Conservation (phyloP, 192 early-diverging fungal species). For the Gorgonomyces haynaldii region DNA sequence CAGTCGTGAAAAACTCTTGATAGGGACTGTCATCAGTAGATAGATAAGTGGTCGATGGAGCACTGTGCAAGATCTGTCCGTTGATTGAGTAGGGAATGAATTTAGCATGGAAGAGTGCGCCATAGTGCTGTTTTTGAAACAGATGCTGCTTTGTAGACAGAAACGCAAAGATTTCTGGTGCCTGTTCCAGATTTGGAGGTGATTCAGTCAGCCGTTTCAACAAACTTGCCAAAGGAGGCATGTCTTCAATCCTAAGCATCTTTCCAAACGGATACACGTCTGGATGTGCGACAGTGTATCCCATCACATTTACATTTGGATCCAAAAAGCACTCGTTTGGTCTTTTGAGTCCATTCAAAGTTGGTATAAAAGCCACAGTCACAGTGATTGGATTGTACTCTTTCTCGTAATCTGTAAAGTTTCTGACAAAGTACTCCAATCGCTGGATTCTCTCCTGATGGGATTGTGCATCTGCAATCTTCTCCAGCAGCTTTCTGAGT, state of each 20-base stretch:
- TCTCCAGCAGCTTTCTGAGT: conserved; percentile 16
- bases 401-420: conserved; percentile 45
- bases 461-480: conserved; percentile 8
- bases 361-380: conserved; percentile 52
- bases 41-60: conserved; percentile 25
- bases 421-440: conserved; percentile 58
- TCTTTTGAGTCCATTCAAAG: conserved; percentile 23
- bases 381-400: conserved; percentile 38
- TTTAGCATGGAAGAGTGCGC: conserved; percentile 23
- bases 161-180: conserved; percentile 52
- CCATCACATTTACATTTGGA: conserved; percentile 46
- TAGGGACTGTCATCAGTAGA: conserved; percentile 7
- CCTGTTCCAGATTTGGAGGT: conserved; percentile 27
- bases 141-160: conserved; percentile 41
- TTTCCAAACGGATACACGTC: conserved; percentile 36
- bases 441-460: conserved; percentile 28
- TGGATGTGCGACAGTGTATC: conserved; percentile 49
- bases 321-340: conserved; percentile 59
- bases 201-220: conserved; percentile 13
- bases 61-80: conserved; percentile 10
- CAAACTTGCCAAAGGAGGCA: conserved; percentile 38
- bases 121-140: conserved; percentile 45
- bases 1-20: conserved; percentile 12
- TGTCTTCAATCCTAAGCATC: conserved; percentile 53
- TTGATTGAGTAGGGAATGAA: conserved; percentile 50